Conservation (phyloP, 768 basidiomycete species). For the Boletus patriciae region DNA sequence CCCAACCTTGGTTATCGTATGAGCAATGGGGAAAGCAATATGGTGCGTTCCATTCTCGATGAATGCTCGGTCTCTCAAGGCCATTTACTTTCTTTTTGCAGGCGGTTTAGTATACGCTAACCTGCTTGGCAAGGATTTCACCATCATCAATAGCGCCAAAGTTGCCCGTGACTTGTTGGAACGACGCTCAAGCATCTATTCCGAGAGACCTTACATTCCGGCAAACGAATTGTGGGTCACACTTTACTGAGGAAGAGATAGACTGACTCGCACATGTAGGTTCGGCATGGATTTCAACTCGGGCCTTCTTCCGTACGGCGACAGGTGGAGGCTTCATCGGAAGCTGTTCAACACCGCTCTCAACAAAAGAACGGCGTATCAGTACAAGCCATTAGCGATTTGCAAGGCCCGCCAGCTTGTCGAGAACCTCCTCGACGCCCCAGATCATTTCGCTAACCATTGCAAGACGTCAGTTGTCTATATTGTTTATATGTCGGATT, state of each 20-base stretch:
- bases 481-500: background rate
- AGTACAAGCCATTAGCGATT: slow-evolving; percentile 18
- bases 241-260: background rate
- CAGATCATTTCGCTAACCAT: slow-evolving; percentile 20
- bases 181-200: slow-evolving; percentile 28
- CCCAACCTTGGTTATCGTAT: slow-evolving; percentile 35
- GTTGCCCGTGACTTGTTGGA: slow-evolving; percentile 27
- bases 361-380: slow-evolving; percentile 11
- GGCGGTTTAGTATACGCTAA: slow-evolving; percentile 28
- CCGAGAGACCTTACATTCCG: slow-evolving; percentile 26
- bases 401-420: slow-evolving; percentile 24
- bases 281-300: slow-evolving; percentile 34
- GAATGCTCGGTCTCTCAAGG: background rate
- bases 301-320: slow-evolving; percentile 31
- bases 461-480: slow-evolving; percentile 24
- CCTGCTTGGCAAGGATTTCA: slow-evolving; percentile 29
- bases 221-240: slow-evolving; percentile 21
- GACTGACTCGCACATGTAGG: slow-evolving; percentile 9
- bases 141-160: slow-evolving; percentile 25
- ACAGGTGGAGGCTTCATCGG: slow-evolving; percentile 32
- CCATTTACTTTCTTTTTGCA: slow-evolving; percentile 3
- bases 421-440: slow-evolving; percentile 20
- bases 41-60: slow-evolving; percentile 16
- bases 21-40: slow-evolving; percentile 35
- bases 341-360: slow-evolving; percentile 24